Base-by-base conservation (phyloP, 1,139 yeast species). In the Candida buenavistaensis region DNA sequence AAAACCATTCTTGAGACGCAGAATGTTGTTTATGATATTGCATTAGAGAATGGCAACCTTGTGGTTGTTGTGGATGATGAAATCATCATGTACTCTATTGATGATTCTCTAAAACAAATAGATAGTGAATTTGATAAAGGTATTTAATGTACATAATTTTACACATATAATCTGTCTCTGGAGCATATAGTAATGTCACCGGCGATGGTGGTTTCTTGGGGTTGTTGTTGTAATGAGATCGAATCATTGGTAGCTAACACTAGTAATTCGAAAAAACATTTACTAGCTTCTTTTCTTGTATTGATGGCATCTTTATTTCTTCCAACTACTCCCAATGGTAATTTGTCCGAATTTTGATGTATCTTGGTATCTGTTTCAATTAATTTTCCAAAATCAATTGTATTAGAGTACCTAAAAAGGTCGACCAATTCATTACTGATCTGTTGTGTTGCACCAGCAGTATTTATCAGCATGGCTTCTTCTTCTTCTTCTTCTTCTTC, bases 171-270 rank as follows among this genome's bases (percentile, higher is more conserved):
- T 24, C 63, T 61, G 33, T 71, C 71, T 49, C 74, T 81, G 5
- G 80, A 65, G 14, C 64, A 55, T 28, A 88, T 70, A 11, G 54
- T 50, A 36, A 89, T 81, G 24, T 73, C 77, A 2, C 81, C 82
- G 41, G 80, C 87, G 11, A 84, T 57, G 23, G 65, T 68, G 3
- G 57, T 52, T 6, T 35, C 35, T 5, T 36, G 17, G 6, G 37
- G 45, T 3, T 53, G 48, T 62, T 89, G 96, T 20, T 75, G 60
- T 29, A 89, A 57, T 14, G 68, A 62, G 33, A 89, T 63, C 33
- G 90, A 82, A 48, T 84, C 92, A 38, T 80, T 71, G 6, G 95
- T 84, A 1, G 96, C 95, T 44, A 89, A 65, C 1, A 88, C 92
- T 49, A 90, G 68, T 54, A 89, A 59, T 54, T 89, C 95, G 52